Evolutionary conservation across 495 filamentous ascomycete species (phyloP), one percentile per base, ranked within the genome.

Genomic region (Lepidopterella palustris): DNA sequence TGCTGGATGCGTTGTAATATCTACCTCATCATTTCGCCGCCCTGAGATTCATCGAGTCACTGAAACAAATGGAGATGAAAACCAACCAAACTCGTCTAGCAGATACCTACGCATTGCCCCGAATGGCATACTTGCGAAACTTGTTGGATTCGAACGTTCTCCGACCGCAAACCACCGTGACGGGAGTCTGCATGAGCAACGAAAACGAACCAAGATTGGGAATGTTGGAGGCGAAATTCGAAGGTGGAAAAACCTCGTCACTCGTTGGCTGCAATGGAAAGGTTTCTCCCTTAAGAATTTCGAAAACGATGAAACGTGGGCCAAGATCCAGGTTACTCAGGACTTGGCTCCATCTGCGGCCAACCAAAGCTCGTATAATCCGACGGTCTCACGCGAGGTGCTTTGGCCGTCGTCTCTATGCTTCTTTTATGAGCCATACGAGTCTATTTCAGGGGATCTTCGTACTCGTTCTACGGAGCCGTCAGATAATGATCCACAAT

Each of bases 381-480:
- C 51, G 3, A 31, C 11, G 18, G 39, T 35, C 0, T 54, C 60
- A 6, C 20, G 57, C 6, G 60, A 63, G 23, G 28, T 68, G 1
- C 53, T 68, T 23, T 68, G 67, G 67, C 67, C 67, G 29, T 45
- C 64, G 42, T 21, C 35, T 9, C 49, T 67, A 15, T 70, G 67
- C 35, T 70, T 67, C 26, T 57, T 42, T 53, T 61, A 67, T 55
- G 62, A 31, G 23, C n/a, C 51, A 20, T 29, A 48, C 23, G 9
- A 28, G 11, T 11, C 15, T 31, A 4, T 3, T 4, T 13, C 5
- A 24, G 10, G 18, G 13, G 9, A 42, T 10, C 35, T 42, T 18
- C 13, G 18, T 42, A 18, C 35, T 42, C 35, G 18, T 42, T 11
- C 18, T 11, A 42, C 31, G 31, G 6, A 35, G 31, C 31, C n/a